phyloP scores from a whole-genome alignment of 768 basidiomycete genomes.

The Fibroporia radiculosa region DNA sequence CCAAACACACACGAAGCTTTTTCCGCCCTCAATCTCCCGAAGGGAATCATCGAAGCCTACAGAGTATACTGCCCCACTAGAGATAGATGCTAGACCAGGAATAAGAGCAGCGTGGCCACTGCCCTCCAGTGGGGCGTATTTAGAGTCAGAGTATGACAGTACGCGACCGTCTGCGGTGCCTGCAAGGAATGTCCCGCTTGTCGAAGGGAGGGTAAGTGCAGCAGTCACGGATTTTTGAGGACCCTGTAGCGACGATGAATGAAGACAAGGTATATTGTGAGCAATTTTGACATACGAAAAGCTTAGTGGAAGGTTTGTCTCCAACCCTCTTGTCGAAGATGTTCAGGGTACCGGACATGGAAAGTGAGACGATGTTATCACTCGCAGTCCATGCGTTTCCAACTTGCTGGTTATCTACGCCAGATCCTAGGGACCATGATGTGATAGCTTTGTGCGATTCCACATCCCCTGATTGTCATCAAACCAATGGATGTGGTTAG shows the following conservation, averaged over 20 bases:
- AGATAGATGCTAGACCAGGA: constrained; percentile 57
- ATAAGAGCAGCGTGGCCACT: constrained; percentile 41
- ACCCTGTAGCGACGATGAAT: constrained; percentile 36
- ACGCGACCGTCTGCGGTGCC: constrained; percentile 78
- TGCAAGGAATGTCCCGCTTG: constrained; percentile 63
- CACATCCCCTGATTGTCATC: constrained; percentile 60
- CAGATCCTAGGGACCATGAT: constrained; percentile 67
- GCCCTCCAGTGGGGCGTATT: constrained; percentile 14
- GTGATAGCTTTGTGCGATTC: constrained; percentile 57
- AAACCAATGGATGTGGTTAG: not conserved
- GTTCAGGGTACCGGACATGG: constrained; percentile 74
- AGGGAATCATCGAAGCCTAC: constrained; percentile 77
- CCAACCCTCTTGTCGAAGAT: constrained; percentile 70
- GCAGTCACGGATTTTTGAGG: constrained; percentile 79
- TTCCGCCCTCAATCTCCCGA: constrained; percentile 50
- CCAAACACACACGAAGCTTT: constrained; percentile 42
- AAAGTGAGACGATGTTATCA: constrained; percentile 71
- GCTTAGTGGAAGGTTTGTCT: constrained; percentile 49
- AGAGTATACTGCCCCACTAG: constrained; percentile 53
- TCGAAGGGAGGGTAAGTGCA: constrained; percentile 31
- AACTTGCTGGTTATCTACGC: constrained; percentile 76
- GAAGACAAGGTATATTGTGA: not conserved
- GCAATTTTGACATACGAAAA: constrained; percentile 48
- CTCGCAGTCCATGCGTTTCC: constrained; percentile 80
- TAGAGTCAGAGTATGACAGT: constrained; percentile 48